phyloP scores from a whole-genome alignment of 352 stramenopile genomes.

The Pythium folliculosum region DNA sequence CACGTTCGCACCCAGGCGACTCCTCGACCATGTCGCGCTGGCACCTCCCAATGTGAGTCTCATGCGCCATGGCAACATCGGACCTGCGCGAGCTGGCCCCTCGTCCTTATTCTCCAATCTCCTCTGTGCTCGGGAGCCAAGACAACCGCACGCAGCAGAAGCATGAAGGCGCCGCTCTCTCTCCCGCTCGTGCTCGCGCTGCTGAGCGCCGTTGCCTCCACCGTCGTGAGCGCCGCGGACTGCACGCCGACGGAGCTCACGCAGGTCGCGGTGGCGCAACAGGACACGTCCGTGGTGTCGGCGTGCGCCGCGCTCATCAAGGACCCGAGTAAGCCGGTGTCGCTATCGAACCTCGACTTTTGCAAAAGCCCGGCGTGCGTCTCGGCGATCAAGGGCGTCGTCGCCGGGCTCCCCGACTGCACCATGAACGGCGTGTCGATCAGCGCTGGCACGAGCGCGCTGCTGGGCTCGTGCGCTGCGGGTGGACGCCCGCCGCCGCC shows the following conservation, averaged over 20 bases:
- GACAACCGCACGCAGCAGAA: too few species aligned
- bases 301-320: conserved; percentile 6
- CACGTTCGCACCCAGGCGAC: neutral
- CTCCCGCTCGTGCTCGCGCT: neutral
- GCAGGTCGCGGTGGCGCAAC: conserved; percentile 6
- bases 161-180: conserved; percentile 5
- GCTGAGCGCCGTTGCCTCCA: neutral
- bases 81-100: neutral
- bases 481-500: neutral
- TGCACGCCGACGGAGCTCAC: conserved; percentile 1
- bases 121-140: neutral
- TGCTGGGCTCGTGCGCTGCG: conserved; percentile 5
- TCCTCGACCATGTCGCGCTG: too few species aligned
- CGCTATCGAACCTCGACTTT: conserved; percentile 18
- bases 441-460: neutral
- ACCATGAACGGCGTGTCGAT: conserved; percentile 18
- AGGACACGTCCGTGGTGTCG: neutral
- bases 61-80: too few species aligned
- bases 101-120: neutral
- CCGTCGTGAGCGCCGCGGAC: neutral
- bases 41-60: too few species aligned
- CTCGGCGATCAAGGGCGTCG: conserved; percentile 8
- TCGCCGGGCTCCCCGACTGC: conserved; percentile 13
- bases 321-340: conserved; percentile 9
- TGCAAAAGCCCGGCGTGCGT: conserved; percentile 15